phyloP scores from a whole-genome alignment of 805 yeast genomes.

The Debaryomyces tyrocola region DNA sequence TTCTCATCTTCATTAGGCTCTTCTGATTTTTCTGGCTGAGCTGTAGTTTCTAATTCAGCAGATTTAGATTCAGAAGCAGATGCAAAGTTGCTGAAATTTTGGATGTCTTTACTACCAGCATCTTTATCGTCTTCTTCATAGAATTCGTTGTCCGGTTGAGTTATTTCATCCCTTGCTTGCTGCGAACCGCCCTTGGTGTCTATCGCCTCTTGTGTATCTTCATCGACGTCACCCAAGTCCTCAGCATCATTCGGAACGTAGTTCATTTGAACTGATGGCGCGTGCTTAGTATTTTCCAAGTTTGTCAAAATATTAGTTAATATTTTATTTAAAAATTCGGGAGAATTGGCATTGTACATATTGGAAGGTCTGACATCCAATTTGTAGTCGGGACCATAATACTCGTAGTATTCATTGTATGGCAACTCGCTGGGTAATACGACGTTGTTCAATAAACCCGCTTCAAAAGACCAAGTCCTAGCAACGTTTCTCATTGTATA shows the following conservation, averaged over 20 bases:
- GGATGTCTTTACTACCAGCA: slow-evolving; percentile 32
- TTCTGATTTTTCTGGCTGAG: not conserved
- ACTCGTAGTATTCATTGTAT: slow-evolving; percentile 94
- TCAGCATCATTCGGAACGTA: slow-evolving; percentile 87
- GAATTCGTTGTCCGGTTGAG: slow-evolving; percentile 75
- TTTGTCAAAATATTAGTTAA: slow-evolving; percentile 73
- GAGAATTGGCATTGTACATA: slow-evolving; percentile 94
- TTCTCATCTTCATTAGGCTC: slow-evolving; percentile 10
- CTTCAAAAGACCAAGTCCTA: slow-evolving; percentile 91
- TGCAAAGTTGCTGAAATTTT: slow-evolving; percentile 2
- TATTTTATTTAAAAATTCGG: slow-evolving; percentile 86
- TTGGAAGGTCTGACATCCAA: slow-evolving; percentile 93
- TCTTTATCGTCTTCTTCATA: slow-evolving; percentile 64
- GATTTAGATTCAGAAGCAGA: slow-evolving; percentile 1
- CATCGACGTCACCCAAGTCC: slow-evolving; percentile 83
- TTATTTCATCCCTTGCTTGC: slow-evolving; percentile 72
- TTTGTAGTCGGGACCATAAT: slow-evolving; percentile 95
- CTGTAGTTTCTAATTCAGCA: slow-evolving; percentile 1
- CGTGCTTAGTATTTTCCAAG: slow-evolving; percentile 86
- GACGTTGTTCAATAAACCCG: slow-evolving; percentile 82
- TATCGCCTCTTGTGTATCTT: slow-evolving; percentile 73
- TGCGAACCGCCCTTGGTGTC: slow-evolving; percentile 93
- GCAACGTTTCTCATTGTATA: slow-evolving; percentile 97
- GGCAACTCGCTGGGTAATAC: slow-evolving; percentile 78
- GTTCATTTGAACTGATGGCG: slow-evolving; percentile 95